Percentiles rank a stretch among this genome's conserved stretches.
Evolutionary conservation across 306 rosid genomes (phyloP).

Genomic region (Citrullus amarus): DNA sequence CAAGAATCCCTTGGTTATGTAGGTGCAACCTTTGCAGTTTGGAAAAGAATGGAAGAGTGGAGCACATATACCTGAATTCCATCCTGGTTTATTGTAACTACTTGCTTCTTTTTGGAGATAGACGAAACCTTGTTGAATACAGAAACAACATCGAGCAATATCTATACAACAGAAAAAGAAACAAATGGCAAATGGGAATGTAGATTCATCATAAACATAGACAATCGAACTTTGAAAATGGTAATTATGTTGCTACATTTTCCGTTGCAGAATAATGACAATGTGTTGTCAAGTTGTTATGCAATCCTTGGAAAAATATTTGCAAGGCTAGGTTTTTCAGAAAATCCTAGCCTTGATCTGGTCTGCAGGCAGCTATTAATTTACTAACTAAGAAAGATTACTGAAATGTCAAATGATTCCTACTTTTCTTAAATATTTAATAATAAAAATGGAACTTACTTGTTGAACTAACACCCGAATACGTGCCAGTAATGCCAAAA

Average conservation of each 20-base stretch:
- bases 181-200: neutral
- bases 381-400: neutral
- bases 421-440: neutral
- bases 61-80: slow-evolving; percentile 52
- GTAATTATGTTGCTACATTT: neutral
- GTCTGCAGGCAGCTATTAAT: neutral
- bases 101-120: slow-evolving; percentile 49
- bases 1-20: neutral
- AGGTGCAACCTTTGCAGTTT: neutral
- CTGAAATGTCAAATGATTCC: neutral
- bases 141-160: slow-evolving; percentile 58
- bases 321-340: neutral
- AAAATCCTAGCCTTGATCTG: neutral
- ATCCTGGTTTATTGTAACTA: slow-evolving; percentile 42
- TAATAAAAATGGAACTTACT: slow-evolving; percentile 26
- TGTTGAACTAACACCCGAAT: slow-evolving; percentile 78
- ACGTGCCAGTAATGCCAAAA: slow-evolving; percentile 74
- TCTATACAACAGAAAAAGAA: slow-evolving; percentile 30
- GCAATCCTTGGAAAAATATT: neutral
- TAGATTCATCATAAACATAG: neutral
- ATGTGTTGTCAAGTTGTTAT: neutral
- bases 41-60: neutral
- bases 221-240: neutral
- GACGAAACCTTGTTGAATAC: slow-evolving; percentile 72
- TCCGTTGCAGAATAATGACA: neutral